A percentile compares a stretch with the other conserved stretches of the same genome.
These are phyloP conservation scores for Ganoderma lingzhi DNA, from an alignment of 1,284 basidiomycete genomes.

Conservation along the genomic window DNA sequence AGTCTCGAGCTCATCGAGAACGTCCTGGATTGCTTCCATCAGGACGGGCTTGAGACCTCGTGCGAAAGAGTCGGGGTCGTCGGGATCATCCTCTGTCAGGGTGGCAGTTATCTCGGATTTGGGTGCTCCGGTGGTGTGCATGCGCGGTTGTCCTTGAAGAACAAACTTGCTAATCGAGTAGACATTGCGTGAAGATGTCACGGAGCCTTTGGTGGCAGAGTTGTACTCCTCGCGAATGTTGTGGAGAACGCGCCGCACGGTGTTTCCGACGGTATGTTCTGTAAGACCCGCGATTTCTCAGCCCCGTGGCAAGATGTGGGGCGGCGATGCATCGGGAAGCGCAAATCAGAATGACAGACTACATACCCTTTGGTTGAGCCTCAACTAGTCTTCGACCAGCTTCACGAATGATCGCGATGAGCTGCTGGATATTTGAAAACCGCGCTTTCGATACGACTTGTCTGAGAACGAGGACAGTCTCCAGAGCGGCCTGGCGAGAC, in stretches of 20 bases:
- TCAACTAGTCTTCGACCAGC: slow-evolving; percentile 86
- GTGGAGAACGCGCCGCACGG: slow-evolving; percentile 90
- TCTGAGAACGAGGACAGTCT: slow-evolving; percentile 88
- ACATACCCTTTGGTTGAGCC: slow-evolving; percentile 91
- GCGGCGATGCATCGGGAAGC: not conserved
- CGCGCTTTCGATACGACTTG: slow-evolving; percentile 89
- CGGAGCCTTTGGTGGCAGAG: slow-evolving; percentile 60
- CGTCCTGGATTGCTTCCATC: slow-evolving; percentile 93
- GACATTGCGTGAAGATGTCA: slow-evolving; percentile 47
- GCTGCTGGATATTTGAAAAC: slow-evolving; percentile 88
- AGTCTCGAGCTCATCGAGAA: slow-evolving; percentile 95
- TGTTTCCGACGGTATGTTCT: slow-evolving; percentile 97
- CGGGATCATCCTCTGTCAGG: slow-evolving; percentile 70
- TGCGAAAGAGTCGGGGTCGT: slow-evolving; percentile 80
- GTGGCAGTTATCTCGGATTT: slow-evolving; percentile 62
- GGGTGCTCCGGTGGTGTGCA: slow-evolving; percentile 53
- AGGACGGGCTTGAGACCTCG: slow-evolving; percentile 77
- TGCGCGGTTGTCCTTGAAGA: slow-evolving; percentile 75
- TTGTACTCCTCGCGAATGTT: slow-evolving; percentile 95
- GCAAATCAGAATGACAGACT: not conserved
- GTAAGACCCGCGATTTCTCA: slow-evolving; percentile 14
- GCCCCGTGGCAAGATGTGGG: not conserved
- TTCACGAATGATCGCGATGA: slow-evolving; percentile 82
- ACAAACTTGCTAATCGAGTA: slow-evolving; percentile 85
- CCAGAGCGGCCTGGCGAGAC: slow-evolving; percentile 87